A percentile compares a stretch with the other conserved stretches of the same genome.
These are phyloP conservation scores for Pseudogymnoascus sp. DNA, from an alignment of 2,329 filamentous ascomycete species.

Conservation along the genomic window DNA sequence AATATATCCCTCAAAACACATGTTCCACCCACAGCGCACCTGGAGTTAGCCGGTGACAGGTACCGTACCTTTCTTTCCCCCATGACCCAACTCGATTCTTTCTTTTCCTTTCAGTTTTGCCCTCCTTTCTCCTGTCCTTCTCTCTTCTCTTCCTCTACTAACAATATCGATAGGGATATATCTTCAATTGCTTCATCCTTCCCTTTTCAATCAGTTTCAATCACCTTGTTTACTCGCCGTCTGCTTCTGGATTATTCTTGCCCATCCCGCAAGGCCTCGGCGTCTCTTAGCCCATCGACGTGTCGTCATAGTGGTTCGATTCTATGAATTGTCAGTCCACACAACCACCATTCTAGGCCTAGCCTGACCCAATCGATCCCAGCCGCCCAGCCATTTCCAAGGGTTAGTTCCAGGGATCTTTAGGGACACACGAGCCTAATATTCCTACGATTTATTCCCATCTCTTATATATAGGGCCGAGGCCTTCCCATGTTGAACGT, in stretches of 20 bases:
- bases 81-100: background rate
- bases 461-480: background rate
- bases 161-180: background rate
- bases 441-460: background rate
- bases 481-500: background rate
- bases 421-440: background rate
- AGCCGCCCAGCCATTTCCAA: background rate
- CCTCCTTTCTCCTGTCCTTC: background rate
- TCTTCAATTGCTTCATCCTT: background rate
- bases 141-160: background rate
- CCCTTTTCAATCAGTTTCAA: background rate
- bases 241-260: background rate
- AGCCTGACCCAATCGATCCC: background rate
- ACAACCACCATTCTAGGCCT: background rate
- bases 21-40: background rate
- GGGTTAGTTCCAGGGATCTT: background rate
- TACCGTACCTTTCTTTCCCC: background rate
- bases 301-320: background rate
- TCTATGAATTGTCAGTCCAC: background rate
- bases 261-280: background rate
- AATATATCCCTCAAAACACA: conserved; percentile 6
- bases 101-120: background rate
- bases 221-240: background rate
- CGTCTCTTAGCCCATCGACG: background rate
- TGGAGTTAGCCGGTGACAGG: background rate